These are phyloP conservation scores for Penicillium parvum DNA, from an alignment of 495 filamentous ascomycete genomes.

Conservation along the genomic window DNA sequence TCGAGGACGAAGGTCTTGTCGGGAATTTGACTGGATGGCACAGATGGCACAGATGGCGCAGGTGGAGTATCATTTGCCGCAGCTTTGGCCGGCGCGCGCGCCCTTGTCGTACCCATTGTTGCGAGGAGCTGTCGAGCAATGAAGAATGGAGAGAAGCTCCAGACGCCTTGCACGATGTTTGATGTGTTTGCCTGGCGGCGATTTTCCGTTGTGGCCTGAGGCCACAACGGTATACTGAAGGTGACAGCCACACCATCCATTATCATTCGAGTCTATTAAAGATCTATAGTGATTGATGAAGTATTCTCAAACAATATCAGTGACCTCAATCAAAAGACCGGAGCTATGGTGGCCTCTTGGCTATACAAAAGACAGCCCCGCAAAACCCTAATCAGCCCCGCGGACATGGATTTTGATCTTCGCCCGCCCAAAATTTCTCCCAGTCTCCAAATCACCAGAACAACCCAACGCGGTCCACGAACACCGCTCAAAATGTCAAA, in stretches of 20 bases:
- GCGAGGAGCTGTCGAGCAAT: conserved; percentile 1
- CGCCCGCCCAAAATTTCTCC: conserved; percentile 26
- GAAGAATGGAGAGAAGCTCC: conserved; percentile 1
- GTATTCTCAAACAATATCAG: too few relatives aligned
- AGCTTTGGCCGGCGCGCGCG: conserved; percentile 34
- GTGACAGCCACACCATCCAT: too few relatives aligned
- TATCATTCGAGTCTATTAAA: too few relatives aligned
- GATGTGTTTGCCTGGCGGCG: conserved; percentile 14
- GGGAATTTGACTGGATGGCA: conserved; percentile 36
- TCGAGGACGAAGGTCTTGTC: conserved; percentile 80
- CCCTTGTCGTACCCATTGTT: conserved; percentile 36
- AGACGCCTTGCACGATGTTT: conserved; percentile 15
- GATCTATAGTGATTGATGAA: too few relatives aligned
- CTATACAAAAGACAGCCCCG: conserved; percentile 17
- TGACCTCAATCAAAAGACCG: too few relatives aligned
- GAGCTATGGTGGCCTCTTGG: too few relatives aligned
- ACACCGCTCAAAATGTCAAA: conserved; percentile 32
- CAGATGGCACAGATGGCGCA: conserved; percentile 1
- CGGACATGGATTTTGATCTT: conserved; percentile 16
- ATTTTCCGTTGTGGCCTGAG: conserved; percentile 1
- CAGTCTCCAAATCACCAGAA: neutral
- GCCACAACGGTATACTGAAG: too few relatives aligned
- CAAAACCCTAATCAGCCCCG: conserved; percentile 39
- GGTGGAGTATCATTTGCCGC: conserved; percentile 26
- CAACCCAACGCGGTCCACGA: neutral